A percentile compares a stretch with the other conserved stretches of the same genome.
Evolutionary conservation across 75 land plant species (phyloP).

Genomic region (Picea glauca): DNA sequence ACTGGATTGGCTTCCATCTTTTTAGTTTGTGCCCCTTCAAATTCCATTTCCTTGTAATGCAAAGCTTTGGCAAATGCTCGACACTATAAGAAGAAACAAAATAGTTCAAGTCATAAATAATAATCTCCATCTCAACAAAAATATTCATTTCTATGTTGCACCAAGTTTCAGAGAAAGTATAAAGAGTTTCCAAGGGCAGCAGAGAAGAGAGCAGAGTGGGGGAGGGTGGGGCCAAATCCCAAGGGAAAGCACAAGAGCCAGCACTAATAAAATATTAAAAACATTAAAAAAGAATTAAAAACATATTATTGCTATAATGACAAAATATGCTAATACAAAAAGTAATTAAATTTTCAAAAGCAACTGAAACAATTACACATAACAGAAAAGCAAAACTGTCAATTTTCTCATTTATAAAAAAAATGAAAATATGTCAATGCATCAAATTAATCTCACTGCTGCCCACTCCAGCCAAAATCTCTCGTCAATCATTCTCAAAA

Average conservation of each 20-base stretch:
- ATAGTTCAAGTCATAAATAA: neutral
- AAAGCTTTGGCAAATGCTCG: constrained; percentile 99
- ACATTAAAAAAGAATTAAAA: neutral
- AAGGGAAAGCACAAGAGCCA: too few species aligned
- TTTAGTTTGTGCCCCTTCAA: constrained; percentile 80
- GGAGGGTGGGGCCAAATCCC: too few species aligned
- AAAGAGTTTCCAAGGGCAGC: too few species aligned
- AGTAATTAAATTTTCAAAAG: too few species aligned
- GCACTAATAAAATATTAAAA: too few species aligned
- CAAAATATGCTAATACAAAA: too few species aligned
- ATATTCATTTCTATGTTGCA: neutral
- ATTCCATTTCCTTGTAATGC: constrained; percentile 99
- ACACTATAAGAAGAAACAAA: constrained; percentile 51
- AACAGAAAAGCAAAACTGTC: neutral
- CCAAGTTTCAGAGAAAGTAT: too few species aligned
- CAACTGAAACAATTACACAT: too few species aligned
- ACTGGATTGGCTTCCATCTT: constrained; percentile 88
- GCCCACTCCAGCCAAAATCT: neutral
- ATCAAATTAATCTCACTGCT: neutral
- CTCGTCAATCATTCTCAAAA: too few species aligned
- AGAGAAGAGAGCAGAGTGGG: too few species aligned
- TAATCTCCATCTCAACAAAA: neutral
- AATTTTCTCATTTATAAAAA: neutral
- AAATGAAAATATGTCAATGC: neutral
- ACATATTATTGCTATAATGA: neutral